Base-by-base conservation (phyloP, 225 moss, liverwort and hornwort genomes). In the Ulota crispa region DNA sequence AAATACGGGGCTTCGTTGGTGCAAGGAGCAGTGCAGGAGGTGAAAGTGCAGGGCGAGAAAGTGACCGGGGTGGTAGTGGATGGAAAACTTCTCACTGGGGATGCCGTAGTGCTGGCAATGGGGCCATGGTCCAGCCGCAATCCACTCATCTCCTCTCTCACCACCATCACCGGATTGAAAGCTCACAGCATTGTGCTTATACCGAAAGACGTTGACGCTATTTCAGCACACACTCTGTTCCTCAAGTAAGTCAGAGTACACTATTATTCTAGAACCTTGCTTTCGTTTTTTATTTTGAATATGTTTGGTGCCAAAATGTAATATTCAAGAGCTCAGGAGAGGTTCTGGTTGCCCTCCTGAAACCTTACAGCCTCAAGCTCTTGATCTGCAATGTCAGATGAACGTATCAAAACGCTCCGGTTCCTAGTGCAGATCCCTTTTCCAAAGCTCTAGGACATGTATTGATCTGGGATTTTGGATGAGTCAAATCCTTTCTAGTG, bases 111-210 rank as follows among this genome's bases (percentile, higher is more conserved):
- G 9, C 75, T 99, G 68, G 95, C 98, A 7, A 91, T 99, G 98
- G 98, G 98, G 18, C 98, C 98, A 1, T 96, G 98, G 98, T 99
- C 95, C n/a, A 87, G 80, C 62, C 87, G 89, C 16, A 94, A 93
- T 68, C 70, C 92, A 8, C 85, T 96, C 41, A 79, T 99, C 12
- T 90, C 95, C 9, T 82, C 91, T 12, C 90, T 99, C 55, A 96
- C 96, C 80, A 88, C 64, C 42, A 91, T 99, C 30, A 93, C 87
- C 26, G 91, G 95, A 11, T 81, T 99, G 76, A 99, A 99, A 85
- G 92, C 94, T 5, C 96, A 96, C 59, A 96, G 98, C 72, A 92
- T 99, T 59, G 98, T 94, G 69, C 80, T 99, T 23, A 67, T 87
- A 7, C 96, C 98, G 20, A 94, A 91, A 76, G 77, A 89, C 54